A percentile compares a stretch with the other conserved stretches of the same genome.
Evolutionary conservation across 2,329 filamentous ascomycete genomes (phyloP).

Genomic region (Xylaria sp.): DNA sequence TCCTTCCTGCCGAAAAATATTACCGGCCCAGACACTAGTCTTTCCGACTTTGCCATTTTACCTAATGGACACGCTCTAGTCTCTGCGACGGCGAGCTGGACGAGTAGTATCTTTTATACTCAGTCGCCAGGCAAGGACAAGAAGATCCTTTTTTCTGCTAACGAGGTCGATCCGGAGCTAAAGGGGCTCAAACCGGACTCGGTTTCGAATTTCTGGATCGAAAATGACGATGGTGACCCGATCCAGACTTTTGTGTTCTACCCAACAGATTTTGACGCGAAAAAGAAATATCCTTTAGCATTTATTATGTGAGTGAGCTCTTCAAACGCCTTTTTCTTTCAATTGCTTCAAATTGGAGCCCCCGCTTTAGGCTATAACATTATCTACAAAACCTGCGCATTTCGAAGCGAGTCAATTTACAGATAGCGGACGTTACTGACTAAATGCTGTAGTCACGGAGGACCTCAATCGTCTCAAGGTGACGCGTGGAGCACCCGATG

Average conservation of each 20-base stretch:
- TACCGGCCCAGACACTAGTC: constrained; percentile 33
- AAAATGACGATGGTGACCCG: constrained; percentile 33
- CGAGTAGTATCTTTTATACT: constrained; percentile 36
- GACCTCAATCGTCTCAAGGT: constrained; percentile 33
- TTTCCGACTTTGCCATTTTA: constrained; percentile 31
- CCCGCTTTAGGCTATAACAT: background rate
- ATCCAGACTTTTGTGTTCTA: constrained; percentile 36
- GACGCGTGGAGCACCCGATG: constrained; percentile 32
- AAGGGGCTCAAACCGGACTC: constrained; percentile 29
- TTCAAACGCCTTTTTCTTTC: background rate
- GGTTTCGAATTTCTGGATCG: constrained; percentile 34
- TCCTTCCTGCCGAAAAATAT: constrained; percentile 35
- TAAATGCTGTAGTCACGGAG: constrained; percentile 23
- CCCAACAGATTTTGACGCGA: constrained; percentile 28
- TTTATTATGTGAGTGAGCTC: constrained; percentile 31
- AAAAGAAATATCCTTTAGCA: constrained; percentile 32
- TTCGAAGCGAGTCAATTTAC: background rate
- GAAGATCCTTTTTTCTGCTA: constrained; percentile 32
- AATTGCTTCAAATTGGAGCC: background rate
- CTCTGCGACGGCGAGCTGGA: constrained; percentile 35
- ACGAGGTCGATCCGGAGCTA: constrained; percentile 33
- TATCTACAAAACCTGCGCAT: background rate
- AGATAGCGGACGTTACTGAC: constrained; percentile 5
- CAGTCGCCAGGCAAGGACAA: constrained; percentile 26
- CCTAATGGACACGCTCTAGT: constrained; percentile 30